Evolutionary conservation across 306 rosid species (phyloP).

Genomic region (Vigna trinervia): DNA sequence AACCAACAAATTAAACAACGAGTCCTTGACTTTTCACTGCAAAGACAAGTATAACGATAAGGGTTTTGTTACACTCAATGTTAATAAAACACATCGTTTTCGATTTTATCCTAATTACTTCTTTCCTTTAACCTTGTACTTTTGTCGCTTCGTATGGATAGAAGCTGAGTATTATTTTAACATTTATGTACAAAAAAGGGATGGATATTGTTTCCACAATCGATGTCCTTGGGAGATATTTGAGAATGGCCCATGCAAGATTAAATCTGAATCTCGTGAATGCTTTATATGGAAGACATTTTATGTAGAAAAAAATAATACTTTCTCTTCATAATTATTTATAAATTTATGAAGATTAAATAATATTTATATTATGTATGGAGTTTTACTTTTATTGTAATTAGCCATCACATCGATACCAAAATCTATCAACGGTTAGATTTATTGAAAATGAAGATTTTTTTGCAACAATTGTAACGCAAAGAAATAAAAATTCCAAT

Average conservation of each 20-base stretch:
- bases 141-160: background rate
- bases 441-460: too few relatives aligned
- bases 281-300: background rate
- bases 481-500: too few relatives aligned
- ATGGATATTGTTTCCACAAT: background rate
- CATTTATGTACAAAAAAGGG: background rate
- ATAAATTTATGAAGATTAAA: too few relatives aligned
- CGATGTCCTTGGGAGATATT: background rate
- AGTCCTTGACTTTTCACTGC: background rate
- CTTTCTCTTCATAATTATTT: too few relatives aligned
- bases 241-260: background rate
- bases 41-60: background rate
- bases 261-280: background rate
- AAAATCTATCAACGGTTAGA: too few relatives aligned
- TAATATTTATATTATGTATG: too few relatives aligned
- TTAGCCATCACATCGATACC: too few relatives aligned
- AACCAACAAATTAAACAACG: background rate
- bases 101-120: background rate
- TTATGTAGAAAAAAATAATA: background rate
- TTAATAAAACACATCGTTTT: background rate
- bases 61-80: background rate
- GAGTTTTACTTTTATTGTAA: too few relatives aligned
- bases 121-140: background rate
- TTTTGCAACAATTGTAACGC: too few relatives aligned
- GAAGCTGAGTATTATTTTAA: background rate